Percentiles rank a stretch among this genome's conserved stretches.
Evolutionary conservation across 192 early-diverging fungal species (phyloP).

Genomic region (Neocallimastix lanati): DNA sequence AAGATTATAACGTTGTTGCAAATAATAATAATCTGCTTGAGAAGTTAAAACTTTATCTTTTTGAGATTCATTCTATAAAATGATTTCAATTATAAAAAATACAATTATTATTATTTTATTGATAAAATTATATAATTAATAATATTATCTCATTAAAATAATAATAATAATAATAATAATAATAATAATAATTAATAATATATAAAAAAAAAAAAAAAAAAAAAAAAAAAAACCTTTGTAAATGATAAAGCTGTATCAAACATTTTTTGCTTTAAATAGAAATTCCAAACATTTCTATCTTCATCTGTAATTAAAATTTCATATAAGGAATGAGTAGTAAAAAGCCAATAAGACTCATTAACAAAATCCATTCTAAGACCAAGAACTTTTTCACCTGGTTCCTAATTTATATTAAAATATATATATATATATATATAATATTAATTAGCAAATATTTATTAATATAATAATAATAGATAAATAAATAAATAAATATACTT

Average conservation of each 20-base stretch:
- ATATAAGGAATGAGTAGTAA: conserved; percentile 60
- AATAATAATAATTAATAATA: too few species aligned
- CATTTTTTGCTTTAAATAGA: conserved; percentile 61
- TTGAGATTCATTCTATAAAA: conserved; percentile 26
- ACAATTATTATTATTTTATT: too few species aligned
- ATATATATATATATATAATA: too few species aligned
- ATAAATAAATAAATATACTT: neutral
- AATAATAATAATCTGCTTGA: conserved; percentile 76
- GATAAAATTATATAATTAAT: too few species aligned
- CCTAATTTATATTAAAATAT: too few species aligned
- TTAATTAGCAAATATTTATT: too few species aligned
- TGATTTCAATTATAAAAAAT: too few species aligned
- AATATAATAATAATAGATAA: too few species aligned
- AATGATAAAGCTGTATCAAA: conserved; percentile 68
- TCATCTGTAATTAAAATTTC: conserved; percentile 85
- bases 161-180: neutral
- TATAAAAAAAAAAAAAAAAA: conserved; percentile 28
- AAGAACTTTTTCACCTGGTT: conserved; percentile 35
- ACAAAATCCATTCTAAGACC: conserved; percentile 53
- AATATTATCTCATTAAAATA: neutral
- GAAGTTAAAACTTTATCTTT: conserved; percentile 58
- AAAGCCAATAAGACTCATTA: conserved; percentile 83
- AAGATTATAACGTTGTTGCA: conserved; percentile 43
- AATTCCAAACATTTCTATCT: conserved; percentile 83
- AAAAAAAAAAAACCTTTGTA: conserved; percentile 40